Evolutionary conservation across 2,329 filamentous ascomycete species (phyloP).

Genomic region (Colletotrichum sp.): DNA sequence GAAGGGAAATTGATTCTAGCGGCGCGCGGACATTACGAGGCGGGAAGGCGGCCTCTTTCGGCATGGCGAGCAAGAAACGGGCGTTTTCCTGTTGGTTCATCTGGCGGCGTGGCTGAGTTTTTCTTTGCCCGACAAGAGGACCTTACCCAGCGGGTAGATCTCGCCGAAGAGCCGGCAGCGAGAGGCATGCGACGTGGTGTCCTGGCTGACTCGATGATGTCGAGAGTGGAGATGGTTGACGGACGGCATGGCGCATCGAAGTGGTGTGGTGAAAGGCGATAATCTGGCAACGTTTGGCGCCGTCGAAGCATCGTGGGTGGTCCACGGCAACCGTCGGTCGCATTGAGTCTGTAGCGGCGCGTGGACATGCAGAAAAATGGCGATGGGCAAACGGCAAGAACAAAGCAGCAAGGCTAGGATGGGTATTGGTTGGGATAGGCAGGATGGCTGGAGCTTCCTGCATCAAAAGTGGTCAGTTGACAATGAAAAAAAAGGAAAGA

Average conservation of each 20-base stretch:
- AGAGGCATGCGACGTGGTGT: not conserved
- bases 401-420: not conserved
- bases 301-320: not conserved
- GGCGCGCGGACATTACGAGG: not conserved
- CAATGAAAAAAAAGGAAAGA: not conserved
- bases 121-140: not conserved
- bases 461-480: constrained; percentile 16
- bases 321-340: not conserved
- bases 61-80: not conserved
- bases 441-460: not conserved
- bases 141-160: constrained; percentile 15
- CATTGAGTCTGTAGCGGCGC: not conserved
- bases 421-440: not conserved
- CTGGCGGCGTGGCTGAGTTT: not conserved
- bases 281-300: not conserved
- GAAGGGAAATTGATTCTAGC: not conserved
- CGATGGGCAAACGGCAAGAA: not conserved
- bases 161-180: not conserved
- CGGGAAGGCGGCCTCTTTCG: not conserved
- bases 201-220: not conserved
- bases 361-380: not conserved
- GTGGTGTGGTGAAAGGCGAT: not conserved
- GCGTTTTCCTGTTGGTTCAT: not conserved
- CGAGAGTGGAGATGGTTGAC: not conserved
- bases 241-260: not conserved